A percentile compares a stretch with the other conserved stretches of the same genome.
These are phyloP conservation scores for Zoysia matrella DNA, from an alignment of 202 grass and related monocot genomes.

Conservation along the genomic window DNA sequence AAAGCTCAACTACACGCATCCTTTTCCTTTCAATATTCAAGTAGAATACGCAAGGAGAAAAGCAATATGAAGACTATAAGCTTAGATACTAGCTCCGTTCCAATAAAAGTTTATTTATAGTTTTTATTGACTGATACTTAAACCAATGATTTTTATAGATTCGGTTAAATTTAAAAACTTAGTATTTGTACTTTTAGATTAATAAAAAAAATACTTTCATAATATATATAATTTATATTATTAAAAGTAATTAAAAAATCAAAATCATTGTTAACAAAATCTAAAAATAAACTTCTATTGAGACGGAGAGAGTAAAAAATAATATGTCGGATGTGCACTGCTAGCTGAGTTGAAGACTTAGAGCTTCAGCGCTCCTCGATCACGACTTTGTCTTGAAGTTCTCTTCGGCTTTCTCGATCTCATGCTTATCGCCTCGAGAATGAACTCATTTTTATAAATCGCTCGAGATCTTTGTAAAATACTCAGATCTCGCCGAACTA, in stretches of 20 bases:
- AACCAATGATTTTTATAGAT: too few species aligned
- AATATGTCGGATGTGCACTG: too few species aligned
- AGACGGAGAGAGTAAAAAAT: too few species aligned
- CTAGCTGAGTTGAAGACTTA: too few species aligned
- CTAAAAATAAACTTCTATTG: too few species aligned
- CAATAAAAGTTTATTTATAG: too few species aligned
- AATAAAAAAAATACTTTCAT: background rate
- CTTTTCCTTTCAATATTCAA: background rate
- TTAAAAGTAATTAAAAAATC: background rate
- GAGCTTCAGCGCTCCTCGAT: background rate
- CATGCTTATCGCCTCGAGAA: slow-evolving; percentile 37
- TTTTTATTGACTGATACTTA: too few species aligned
- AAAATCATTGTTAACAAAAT: background rate
- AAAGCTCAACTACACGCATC: background rate
- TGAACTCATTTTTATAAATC: background rate
- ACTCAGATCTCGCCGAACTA: background rate
- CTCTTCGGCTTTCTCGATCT: slow-evolving; percentile 9
- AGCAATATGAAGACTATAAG: background rate
- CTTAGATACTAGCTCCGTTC: too few species aligned
- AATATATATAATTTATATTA: background rate
- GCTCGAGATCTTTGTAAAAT: slow-evolving; percentile 5
- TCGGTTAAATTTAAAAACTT: too few species aligned
- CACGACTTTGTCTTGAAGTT: slow-evolving; percentile 13
- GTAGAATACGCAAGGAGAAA: slow-evolving; percentile 38
- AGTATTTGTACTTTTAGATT: background rate